Evolutionary conservation across 306 rosid genomes (phyloP), one percentile per base, ranked within the genome.

Genomic region (Quercus alba): DNA sequence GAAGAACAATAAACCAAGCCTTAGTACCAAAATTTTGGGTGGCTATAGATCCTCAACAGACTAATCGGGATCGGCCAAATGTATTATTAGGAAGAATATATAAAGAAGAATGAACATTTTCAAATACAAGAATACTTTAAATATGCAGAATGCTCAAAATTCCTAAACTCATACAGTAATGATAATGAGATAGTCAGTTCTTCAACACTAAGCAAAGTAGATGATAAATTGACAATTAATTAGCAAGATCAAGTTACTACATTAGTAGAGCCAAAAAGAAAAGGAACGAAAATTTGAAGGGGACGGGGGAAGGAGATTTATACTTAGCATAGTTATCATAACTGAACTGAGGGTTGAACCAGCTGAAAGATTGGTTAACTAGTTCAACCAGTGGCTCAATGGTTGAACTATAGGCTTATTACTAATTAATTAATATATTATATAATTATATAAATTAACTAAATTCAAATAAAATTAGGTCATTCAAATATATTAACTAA

Each of bases 231-330:
- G 19, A 26, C 38, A n/a, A 62, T 25, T 62, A 3, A 25, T 5
- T 14, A 14, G 4, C 19, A 61, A 61, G 68, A 64, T 30, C 31
- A 64, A 14, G 44, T 67, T 19, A 33, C 26, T 19, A 68, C 52
- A 30, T 35, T 35, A 8, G 14, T 6, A 31, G 5, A 66, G 12
- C 21, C 5, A 35, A 3, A 35, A 14, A 67, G 10, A 19, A 33
- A 44, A 19, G 62, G 73, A 67, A 25, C 25, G 25, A 56, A 9
- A 21, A 54, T 56, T 54, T 23, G 55, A 38, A 67, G 28, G 41
- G 38, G 70, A 78, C 61, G 30, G 38, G 62, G 80, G 76, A 75
- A 66, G 74, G 69, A 62, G 79, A 23, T 51, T 56, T 66, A 71
- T 49, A 55, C 11, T 56, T 46, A 10, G 44, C 44, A 6, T 38